These are phyloP conservation scores for Asterionellopsis glacialis DNA, from an alignment of 108 stramenopile species.

Conservation along the genomic window DNA sequence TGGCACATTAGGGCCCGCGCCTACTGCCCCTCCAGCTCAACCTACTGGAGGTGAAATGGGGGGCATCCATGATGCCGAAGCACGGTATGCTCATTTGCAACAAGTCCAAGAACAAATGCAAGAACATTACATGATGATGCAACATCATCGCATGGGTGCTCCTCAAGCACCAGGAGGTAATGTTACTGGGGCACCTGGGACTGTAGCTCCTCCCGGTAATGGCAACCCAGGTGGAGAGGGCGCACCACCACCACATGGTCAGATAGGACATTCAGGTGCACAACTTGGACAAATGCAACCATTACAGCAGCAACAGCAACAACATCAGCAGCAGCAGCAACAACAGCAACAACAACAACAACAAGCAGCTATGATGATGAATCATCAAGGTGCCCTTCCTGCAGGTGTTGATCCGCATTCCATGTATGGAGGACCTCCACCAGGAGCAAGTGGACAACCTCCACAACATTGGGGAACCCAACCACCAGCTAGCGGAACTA, in stretches of 20 bases:
- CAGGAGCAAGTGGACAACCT: too few species aligned
- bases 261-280: not conserved
- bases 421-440: too few species aligned
- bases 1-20: constrained; percentile 1
- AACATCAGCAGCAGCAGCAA: constrained; percentile 10
- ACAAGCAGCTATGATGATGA: not conserved
- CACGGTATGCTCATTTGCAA: constrained; percentile 2
- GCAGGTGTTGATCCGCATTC: too few species aligned
- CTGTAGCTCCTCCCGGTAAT: not conserved
- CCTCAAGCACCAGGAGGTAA: too few species aligned
- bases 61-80: not conserved
- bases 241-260: not conserved
- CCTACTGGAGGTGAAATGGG: not conserved
- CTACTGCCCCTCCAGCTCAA: not conserved
- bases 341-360: constrained; percentile 14
- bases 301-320: constrained; percentile 11
- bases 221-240: not conserved
- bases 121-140: not conserved
- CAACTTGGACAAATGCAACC: not conserved
- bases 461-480: too few species aligned
- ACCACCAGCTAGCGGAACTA: too few species aligned
- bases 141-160: not conserved
- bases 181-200: too few species aligned
- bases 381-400: too few species aligned
- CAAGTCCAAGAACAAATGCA: constrained; percentile 10